Conservation (phyloP, 768 basidiomycete genomes). For the Leccinum fibrillosum region DNA sequence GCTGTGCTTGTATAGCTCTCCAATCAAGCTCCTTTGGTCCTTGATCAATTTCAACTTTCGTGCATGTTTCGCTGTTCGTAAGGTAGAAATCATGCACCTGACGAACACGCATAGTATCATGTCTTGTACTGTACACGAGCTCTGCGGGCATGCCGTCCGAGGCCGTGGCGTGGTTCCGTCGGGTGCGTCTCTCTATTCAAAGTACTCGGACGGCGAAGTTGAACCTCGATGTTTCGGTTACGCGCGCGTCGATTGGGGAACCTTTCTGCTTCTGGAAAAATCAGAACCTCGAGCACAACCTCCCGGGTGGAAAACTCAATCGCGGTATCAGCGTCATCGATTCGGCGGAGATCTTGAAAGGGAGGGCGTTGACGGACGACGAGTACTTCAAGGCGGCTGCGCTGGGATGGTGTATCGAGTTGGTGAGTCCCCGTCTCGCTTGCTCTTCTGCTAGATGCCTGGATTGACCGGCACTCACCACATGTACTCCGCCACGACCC, state of each 20-base stretch:
- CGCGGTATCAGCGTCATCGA: constrained; percentile 95
- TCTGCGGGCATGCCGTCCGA: constrained; percentile 62
- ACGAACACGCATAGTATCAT: background rate
- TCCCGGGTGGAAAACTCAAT: constrained; percentile 94
- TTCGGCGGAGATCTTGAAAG: constrained; percentile 84
- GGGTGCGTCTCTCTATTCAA: constrained; percentile 44
- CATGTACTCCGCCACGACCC: background rate
- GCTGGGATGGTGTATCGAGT: constrained; percentile 94
- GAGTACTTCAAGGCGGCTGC: constrained; percentile 51
- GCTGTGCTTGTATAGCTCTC: too few species aligned
- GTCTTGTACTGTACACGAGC: background rate
- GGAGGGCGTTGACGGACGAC: constrained; percentile 54
- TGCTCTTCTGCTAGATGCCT: background rate
- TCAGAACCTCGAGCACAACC: constrained; percentile 88
- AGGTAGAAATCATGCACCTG: too few species aligned
- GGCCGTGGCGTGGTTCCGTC: constrained; percentile 79
- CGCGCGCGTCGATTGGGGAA: background rate
- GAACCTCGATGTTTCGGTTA: background rate
- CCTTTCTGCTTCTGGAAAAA: background rate
- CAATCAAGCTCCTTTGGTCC: too few species aligned
- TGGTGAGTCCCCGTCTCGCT: constrained; percentile 45
- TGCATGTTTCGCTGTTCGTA: too few species aligned
- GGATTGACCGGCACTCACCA: background rate
- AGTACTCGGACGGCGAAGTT: background rate
- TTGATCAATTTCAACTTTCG: too few species aligned